These are phyloP conservation scores for Cladophialophora bantiana DNA, from an alignment of 2,329 filamentous ascomycete genomes.

Conservation along the genomic window DNA sequence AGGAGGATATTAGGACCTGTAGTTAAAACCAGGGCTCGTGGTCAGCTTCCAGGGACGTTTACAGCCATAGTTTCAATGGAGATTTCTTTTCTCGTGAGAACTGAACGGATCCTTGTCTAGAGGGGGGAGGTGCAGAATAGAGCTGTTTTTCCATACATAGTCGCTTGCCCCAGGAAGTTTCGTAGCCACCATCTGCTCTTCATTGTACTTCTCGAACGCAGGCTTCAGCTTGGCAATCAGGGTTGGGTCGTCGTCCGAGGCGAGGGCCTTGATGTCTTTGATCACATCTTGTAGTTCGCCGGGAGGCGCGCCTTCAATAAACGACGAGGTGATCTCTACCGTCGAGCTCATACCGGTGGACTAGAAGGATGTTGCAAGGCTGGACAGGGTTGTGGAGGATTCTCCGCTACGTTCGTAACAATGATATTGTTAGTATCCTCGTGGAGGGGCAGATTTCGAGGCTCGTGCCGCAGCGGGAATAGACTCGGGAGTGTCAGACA, in stretches of 20 bases:
- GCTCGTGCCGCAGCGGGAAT: slow-evolving; percentile 3
- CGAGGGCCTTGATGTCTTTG: slow-evolving; percentile 87
- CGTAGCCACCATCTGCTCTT: slow-evolving; percentile 87
- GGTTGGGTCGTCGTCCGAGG: slow-evolving; percentile 67
- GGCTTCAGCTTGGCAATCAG: slow-evolving; percentile 76
- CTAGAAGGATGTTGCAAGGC: not conserved
- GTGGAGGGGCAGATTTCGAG: not conserved
- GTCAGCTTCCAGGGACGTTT: not conserved
- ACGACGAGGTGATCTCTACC: slow-evolving; percentile 74
- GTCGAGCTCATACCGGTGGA: slow-evolving; percentile 52
- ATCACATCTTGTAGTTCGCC: slow-evolving; percentile 91
- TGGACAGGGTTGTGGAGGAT: not conserved
- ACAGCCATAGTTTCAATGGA: slow-evolving; percentile 1
- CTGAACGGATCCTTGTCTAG: no score
- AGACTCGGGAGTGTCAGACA: not conserved
- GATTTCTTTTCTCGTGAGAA: not conserved
- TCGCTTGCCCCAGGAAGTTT: slow-evolving; percentile 88
- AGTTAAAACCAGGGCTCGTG: not conserved
- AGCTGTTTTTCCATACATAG: slow-evolving; percentile 60
- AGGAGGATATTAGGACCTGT: slow-evolving; percentile 78
- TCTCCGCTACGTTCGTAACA: not conserved
- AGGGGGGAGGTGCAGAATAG: not conserved
- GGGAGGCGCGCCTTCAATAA: slow-evolving; percentile 91
- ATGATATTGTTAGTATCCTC: not conserved
- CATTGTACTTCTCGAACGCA: slow-evolving; percentile 93